Percentiles rank a stretch among this genome's conserved stretches.
phyloP scores from a whole-genome alignment of 768 basidiomycete species.

The Jaapia argillacea region DNA sequence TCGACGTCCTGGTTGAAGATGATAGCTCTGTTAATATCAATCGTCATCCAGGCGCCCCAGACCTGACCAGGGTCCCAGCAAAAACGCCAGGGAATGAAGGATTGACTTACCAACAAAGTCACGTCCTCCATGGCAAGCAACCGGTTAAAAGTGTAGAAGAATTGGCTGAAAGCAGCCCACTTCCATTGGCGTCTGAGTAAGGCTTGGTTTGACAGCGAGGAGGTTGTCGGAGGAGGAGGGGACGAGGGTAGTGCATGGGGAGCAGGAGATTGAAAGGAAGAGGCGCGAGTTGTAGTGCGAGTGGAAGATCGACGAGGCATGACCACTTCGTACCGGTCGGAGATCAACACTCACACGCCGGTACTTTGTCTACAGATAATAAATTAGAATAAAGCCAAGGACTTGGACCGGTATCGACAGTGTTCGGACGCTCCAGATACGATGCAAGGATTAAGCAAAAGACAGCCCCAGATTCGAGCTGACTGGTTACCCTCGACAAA shows the following conservation, averaged over 20 bases:
- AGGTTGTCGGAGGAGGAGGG: constrained; percentile 12
- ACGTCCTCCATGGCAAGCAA: constrained; percentile 67
- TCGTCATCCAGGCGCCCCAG: too few relatives aligned
- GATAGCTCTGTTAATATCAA: too few relatives aligned
- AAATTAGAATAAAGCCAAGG: too few relatives aligned
- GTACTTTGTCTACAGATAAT: too few relatives aligned
- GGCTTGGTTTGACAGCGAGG: constrained; percentile 23
- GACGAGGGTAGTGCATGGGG: constrained; percentile 5
- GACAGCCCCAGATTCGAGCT: too few relatives aligned
- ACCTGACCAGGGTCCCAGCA: too few relatives aligned
- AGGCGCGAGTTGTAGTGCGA: constrained; percentile 13
- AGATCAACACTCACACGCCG: background rate
- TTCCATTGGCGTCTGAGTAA: constrained; percentile 75
- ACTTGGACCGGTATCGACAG: too few relatives aligned
- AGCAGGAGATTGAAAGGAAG: constrained; percentile 7
- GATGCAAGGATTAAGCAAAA: too few relatives aligned
- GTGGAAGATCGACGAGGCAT: constrained; percentile 24
- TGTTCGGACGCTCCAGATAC: too few relatives aligned
- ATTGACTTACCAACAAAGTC: constrained; percentile 49
- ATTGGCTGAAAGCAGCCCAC: constrained; percentile 89
- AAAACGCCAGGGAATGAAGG: too few relatives aligned
- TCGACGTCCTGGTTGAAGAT: constrained; percentile 55
- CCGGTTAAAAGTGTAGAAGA: constrained; percentile 76
- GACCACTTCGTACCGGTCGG: background rate
- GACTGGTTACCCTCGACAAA: too few relatives aligned